Base-by-base conservation (phyloP, 2,329 filamentous ascomycete genomes). In the Fusarium guadeloupense region DNA sequence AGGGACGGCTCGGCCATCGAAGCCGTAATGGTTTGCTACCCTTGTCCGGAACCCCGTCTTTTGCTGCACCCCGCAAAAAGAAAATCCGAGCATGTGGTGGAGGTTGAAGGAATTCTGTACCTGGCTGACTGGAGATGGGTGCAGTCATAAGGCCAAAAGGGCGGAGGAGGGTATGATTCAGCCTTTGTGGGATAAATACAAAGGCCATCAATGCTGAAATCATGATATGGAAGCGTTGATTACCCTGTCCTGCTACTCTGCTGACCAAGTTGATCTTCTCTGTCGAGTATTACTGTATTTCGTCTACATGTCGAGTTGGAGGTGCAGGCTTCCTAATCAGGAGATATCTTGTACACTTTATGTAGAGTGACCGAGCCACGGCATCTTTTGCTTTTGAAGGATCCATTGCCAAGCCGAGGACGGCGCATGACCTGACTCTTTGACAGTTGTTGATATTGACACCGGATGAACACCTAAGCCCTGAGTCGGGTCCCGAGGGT, bases 61-160 rank as follows among this genome's bases (percentile, higher is more conserved):
- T 54, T 42, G n/a, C 56, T 60, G 56, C 42, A 60, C 56, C 56
- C 56, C 54, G n/a, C 55, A 55, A 53, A 58, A 23, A 41, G 44
- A 19, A n/a, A 53, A 16, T 16, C 19, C 23, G 23, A 55, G 23
- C 30, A 59, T 23, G 54, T 59, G 40, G 59, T 19, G 8, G 14
- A 41, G 20, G 6, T n/a, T 25, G 16, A 34, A 16, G 20, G 33
- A 38, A 39, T 20, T 48, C 19, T 37, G 25, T 59, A 35, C 40
- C 17, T 53, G 39, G 13, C 14, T 34, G 19, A 28, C 12, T 5
- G 9, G 13, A 17, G 17, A 40, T 21, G 13, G 28, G 30, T 31
- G 8, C 4, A 8, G 20, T 35, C 28, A 20, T 31, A 20, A 21
- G 35, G 14, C 16, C 3, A 8, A 8, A 33, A 25, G 10, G 5